Base-by-base conservation (phyloP, 1,139 yeast genomes). In the Candida glucosophila region DNA sequence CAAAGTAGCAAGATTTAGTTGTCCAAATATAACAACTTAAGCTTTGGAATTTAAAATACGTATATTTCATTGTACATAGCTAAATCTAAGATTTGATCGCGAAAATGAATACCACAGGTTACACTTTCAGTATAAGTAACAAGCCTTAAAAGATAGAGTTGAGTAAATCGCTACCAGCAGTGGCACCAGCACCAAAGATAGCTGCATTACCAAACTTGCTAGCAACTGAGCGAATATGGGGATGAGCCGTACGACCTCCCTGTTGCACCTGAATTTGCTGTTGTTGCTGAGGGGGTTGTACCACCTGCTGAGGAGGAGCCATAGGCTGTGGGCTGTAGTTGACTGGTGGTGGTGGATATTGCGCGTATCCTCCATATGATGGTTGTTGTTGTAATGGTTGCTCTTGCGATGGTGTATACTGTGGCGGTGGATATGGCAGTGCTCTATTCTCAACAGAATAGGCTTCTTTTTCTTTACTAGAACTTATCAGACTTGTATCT, bases 101-200 rank as follows among this genome's bases (percentile, higher is more conserved):
- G 14, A 12, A 23, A 22, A 23, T 15, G 17, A 23, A 22, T 14
- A 13, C 8, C 9, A 14, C 16, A 22, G 10, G 10, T 12, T 12
- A 17, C 15, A 15, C 20, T n/a, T n/a, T n/a, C n/a, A n/a, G 22
- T 22, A 29, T 14, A 23, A 19, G 14, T 19, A 17, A 11, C 11
- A 12, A n/a, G 10, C 10, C 17, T 48, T 66, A 85, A 41, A 86
- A 82, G 33, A 88, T 86, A 23, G 86, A 73, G 56, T 88, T 79
- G 35, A 90, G 85, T 29, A 90, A 39, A 45, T 88, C 90, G 26
- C 90, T 69, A 43, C 98, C 97, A 29, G 88, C 65, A 2, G 96
- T 80, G 21, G 97, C 95, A 63, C 98, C 98, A 12, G 96, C 97
- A 54, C 97, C 97, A 40, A 85, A 88, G 32, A 88, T 74, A 15